Evolutionary conservation across 202 grass and related monocot genomes (phyloP).

Genomic region (Carex arenaria): DNA sequence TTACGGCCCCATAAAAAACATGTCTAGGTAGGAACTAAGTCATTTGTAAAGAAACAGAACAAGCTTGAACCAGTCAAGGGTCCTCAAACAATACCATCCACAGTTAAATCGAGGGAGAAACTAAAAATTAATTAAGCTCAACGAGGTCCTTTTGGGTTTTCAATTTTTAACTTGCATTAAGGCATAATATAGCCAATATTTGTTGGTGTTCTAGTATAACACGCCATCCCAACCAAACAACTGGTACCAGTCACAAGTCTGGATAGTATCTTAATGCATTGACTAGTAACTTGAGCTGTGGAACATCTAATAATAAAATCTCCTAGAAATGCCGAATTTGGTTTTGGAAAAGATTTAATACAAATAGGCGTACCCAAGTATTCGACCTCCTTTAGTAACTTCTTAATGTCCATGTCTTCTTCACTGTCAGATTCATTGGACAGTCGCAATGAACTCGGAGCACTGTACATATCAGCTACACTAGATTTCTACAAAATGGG

Average conservation of each 20-base stretch:
- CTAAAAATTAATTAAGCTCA: background rate
- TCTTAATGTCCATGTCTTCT: constrained; percentile 71
- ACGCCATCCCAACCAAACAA: background rate
- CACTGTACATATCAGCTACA: constrained; percentile 74
- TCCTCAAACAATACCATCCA: background rate
- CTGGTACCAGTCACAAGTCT: background rate
- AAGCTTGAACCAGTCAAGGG: background rate
- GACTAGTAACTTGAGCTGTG: background rate
- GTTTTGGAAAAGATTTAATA: background rate
- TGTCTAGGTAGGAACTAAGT: background rate
- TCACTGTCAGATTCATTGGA: constrained; percentile 48
- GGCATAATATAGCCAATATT: background rate
- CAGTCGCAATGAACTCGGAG: constrained; percentile 34
- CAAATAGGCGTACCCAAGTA: constrained; percentile 48
- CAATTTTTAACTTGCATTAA: background rate
- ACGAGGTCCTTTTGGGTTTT: background rate
- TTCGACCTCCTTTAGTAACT: constrained; percentile 85
- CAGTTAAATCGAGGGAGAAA: background rate
- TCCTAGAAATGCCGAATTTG: background rate
- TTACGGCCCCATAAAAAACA: background rate
- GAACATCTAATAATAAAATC: background rate
- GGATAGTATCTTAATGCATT: background rate
- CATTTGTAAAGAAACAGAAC: background rate
- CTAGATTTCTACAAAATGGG: constrained; percentile 46
- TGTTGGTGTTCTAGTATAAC: background rate